Evolutionary conservation across 2,329 filamentous ascomycete species (phyloP).

Genomic region (Huntiella bhutanensis): DNA sequence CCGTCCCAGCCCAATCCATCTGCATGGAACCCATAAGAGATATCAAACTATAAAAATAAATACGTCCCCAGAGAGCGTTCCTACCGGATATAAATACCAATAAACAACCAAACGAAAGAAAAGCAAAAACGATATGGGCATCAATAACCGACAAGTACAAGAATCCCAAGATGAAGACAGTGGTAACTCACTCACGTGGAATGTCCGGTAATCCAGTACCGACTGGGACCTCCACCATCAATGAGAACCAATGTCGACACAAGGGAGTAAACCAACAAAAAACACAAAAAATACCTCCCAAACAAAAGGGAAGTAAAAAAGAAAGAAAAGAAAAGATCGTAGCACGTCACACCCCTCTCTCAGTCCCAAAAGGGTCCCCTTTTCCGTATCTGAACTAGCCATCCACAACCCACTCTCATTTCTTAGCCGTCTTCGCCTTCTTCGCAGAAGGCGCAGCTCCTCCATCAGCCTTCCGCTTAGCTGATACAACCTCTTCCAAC

Average conservation of each 20-base stretch:
- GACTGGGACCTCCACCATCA: too few species aligned
- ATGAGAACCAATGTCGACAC: too few species aligned
- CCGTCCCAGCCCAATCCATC: too few species aligned
- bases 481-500: constrained; percentile 23
- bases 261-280: too few species aligned
- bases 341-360: not conserved
- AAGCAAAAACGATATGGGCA: not conserved
- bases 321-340: constrained; percentile 2
- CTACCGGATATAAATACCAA: too few species aligned
- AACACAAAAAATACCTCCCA: not conserved
- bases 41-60: too few species aligned
- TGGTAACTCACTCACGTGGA: too few species aligned
- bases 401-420: not conserved
- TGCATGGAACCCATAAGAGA: too few species aligned
- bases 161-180: not conserved
- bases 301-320: constrained; percentile 2
- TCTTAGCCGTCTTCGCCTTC: constrained; percentile 33
- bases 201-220: too few species aligned
- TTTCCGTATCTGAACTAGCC: not conserved
- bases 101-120: not conserved
- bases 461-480: constrained; percentile 42
- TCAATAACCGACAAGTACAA: constrained; percentile 1
- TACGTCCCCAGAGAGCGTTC: too few species aligned
- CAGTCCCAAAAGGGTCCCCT: not conserved
- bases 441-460: constrained; percentile 31